A percentile compares a stretch with the other conserved stretches of the same genome.
Evolutionary conservation across 2,329 filamentous ascomycete species (phyloP).

Genomic region (Beauveria rudraprayagi): DNA sequence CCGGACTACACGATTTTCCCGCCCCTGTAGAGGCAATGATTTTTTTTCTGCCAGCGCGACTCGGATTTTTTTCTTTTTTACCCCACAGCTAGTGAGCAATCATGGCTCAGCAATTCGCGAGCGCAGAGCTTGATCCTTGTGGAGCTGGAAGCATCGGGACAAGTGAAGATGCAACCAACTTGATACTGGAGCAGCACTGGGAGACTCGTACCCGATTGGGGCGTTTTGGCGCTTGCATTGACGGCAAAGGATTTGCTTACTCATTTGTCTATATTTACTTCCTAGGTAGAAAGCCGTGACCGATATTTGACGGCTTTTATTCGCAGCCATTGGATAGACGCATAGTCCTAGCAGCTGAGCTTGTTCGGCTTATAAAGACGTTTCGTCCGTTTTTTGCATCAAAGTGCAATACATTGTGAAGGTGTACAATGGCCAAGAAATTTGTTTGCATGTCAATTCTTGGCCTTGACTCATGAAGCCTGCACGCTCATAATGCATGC

Average conservation of each 20-base stretch:
- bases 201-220: background rate
- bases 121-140: background rate
- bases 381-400: background rate
- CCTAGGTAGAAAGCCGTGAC: background rate
- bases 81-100: background rate
- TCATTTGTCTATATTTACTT: background rate
- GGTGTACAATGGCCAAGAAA: background rate
- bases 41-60: background rate
- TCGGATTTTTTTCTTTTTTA: background rate
- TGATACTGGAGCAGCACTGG: constrained; percentile 1
- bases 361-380: background rate
- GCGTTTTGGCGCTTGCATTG: background rate
- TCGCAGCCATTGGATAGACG: background rate
- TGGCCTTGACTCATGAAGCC: background rate
- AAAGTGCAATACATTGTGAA: background rate
- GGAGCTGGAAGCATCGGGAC: background rate
- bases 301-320: background rate
- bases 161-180: background rate
- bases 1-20: background rate
- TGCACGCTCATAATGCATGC: background rate
- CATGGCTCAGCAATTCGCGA: background rate
- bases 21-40: constrained; percentile 4
- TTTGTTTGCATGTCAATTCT: background rate
- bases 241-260: background rate
- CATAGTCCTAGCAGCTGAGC: background rate